Evolutionary conservation across 2,329 filamentous ascomycete genomes (phyloP).

Genomic region (Microcera coccophila): DNA sequence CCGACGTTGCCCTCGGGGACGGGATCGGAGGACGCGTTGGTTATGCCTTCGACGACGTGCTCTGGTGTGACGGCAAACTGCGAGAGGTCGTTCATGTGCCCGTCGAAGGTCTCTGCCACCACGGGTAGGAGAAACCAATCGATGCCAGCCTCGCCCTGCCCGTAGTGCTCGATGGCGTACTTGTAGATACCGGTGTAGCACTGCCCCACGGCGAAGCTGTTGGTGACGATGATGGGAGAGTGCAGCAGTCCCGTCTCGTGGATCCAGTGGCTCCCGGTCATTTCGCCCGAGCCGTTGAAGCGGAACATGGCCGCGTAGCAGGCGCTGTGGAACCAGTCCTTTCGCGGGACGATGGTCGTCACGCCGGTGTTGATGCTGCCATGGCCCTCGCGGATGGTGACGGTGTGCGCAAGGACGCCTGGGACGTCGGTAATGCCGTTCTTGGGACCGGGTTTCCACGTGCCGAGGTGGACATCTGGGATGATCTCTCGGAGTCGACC

Average conservation of each 20-base stretch:
- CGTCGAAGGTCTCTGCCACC: slow-evolving; percentile 59
- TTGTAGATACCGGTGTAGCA: slow-evolving; percentile 54
- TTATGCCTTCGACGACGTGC: slow-evolving; percentile 51
- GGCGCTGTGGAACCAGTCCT: slow-evolving; percentile 34
- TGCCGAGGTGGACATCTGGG: slow-evolving; percentile 38
- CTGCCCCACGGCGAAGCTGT: slow-evolving; percentile 13
- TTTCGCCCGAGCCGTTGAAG: slow-evolving; percentile 61
- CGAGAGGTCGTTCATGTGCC: slow-evolving; percentile 54
- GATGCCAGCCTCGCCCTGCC: slow-evolving; percentile 35
- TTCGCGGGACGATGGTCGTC: slow-evolving; percentile 43
- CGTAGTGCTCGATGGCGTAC: slow-evolving; percentile 46
- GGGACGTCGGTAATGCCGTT: slow-evolving; percentile 46
- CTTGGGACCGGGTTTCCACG: slow-evolving; percentile 38
- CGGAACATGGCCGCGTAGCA: slow-evolving; percentile 51
- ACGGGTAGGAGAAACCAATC: slow-evolving; percentile 55
- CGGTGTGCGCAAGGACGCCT: slow-evolving; percentile 41
- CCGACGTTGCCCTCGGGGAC: slow-evolving; percentile 59
- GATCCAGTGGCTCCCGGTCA: slow-evolving; percentile 59
- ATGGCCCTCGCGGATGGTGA: slow-evolving; percentile 33
- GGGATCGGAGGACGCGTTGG: slow-evolving; percentile 42
- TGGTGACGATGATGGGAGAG: slow-evolving; percentile 8
- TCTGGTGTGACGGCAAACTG: slow-evolving; percentile 50
- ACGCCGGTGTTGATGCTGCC: slow-evolving; percentile 41
- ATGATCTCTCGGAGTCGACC: slow-evolving; percentile 36
- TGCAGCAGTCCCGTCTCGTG: slow-evolving; percentile 48